Evolutionary conservation across 257 asterid species (phyloP).

Genomic region (Primulina tabacum): DNA sequence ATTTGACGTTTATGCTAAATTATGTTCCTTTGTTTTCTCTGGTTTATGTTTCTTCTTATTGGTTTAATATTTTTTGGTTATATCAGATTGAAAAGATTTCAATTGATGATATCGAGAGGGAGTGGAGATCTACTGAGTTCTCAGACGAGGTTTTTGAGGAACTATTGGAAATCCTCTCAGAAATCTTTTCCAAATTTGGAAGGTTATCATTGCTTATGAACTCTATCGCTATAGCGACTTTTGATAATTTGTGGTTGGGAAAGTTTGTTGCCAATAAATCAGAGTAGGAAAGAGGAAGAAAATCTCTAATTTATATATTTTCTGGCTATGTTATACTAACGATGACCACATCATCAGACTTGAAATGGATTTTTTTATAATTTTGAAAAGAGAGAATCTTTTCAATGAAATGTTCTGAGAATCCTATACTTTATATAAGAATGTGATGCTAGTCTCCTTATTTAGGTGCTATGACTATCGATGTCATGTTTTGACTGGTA

Average conservation of each 20-base stretch:
- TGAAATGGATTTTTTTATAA: not conserved
- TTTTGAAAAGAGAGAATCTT: not conserved
- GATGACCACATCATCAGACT: not conserved
- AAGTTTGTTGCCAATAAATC: not conserved
- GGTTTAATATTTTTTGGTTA: slow-evolving; percentile 9
- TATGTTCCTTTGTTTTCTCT: slow-evolving; percentile 16
- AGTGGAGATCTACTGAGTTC: slow-evolving; percentile 68
- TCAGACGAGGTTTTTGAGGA: slow-evolving; percentile 87
- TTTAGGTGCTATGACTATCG: not conserved
- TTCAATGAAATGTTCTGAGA: not conserved
- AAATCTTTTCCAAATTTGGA: slow-evolving; percentile 81
- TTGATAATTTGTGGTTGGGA: not conserved
- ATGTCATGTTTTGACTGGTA: not conserved
- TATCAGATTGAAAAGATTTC: slow-evolving; percentile 90
- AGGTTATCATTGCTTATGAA: slow-evolving; percentile 40
- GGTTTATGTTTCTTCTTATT: slow-evolving; percentile 6
- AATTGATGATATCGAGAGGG: slow-evolving; percentile 78
- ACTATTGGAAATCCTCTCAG: slow-evolving; percentile 73
- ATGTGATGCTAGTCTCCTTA: not conserved
- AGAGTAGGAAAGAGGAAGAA: not conserved
- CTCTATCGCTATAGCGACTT: too few relatives aligned
- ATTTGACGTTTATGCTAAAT: not conserved
- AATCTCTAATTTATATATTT: not conserved
- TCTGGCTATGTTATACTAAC: not conserved
- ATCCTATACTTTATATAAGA: not conserved